These are phyloP conservation scores for Closterium sp. DNA, from an alignment of 139 green algal genomes.

Conservation along the genomic window DNA sequence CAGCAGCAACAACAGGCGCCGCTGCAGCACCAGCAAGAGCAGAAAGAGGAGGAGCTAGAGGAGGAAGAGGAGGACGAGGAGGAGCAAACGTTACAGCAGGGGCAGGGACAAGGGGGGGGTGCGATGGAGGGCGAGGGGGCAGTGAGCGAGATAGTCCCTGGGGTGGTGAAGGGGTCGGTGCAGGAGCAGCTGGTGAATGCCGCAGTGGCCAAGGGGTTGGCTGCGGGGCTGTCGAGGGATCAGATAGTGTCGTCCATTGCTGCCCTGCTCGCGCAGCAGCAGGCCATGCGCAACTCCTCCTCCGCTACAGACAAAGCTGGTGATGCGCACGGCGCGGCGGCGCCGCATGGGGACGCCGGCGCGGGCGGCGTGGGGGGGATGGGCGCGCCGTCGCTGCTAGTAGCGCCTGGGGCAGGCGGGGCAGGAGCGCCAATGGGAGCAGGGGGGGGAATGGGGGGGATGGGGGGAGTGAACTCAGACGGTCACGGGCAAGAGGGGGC, in stretches of 20 bases:
- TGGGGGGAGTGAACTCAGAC: background rate
- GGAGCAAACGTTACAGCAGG: background rate
- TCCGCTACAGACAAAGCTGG: conserved; percentile 17
- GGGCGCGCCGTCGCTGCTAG: background rate
- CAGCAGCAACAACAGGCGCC: conserved; percentile 15
- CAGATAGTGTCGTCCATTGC: conserved; percentile 38
- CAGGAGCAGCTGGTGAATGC: conserved; percentile 24
- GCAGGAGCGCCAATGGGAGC: background rate
- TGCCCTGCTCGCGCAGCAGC: conserved; percentile 17
- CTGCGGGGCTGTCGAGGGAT: conserved; percentile 5
- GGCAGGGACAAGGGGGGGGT: background rate
- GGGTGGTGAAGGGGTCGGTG: background rate
- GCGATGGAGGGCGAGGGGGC: background rate
- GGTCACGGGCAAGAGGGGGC: background rate
- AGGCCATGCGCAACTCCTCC: conserved; percentile 5
- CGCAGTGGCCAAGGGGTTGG: background rate
- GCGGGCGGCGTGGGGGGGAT: background rate
- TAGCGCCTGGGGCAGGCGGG: background rate
- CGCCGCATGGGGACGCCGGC: background rate
- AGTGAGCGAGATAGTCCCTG: background rate
- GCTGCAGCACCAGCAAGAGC: conserved; percentile 11
- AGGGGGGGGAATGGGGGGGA: background rate
- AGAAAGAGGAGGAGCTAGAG: background rate
- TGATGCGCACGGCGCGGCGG: background rate
- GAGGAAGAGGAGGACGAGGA: conserved; percentile 12